Conservation (phyloP, 2,329 filamentous ascomycete species). For the Fusarium anguioides region DNA sequence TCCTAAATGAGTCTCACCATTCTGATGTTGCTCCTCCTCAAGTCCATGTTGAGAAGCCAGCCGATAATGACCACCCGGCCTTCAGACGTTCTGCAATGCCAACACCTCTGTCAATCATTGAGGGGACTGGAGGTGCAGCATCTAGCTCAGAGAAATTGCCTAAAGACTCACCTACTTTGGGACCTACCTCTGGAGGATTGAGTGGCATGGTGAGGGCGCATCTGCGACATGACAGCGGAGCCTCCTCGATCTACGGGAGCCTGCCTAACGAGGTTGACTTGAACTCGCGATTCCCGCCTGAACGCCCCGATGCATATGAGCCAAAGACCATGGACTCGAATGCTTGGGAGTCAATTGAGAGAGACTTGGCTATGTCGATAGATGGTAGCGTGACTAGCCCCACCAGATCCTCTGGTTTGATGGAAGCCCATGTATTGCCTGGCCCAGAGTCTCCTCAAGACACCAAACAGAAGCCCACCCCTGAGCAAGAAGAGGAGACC, state of each 20-base stretch:
- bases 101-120: constrained; percentile 55
- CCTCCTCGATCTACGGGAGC: constrained; percentile 79
- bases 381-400: constrained; percentile 39
- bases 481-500: constrained; percentile 62
- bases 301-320: constrained; percentile 45
- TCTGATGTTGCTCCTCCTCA: constrained; percentile 47
- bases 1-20: constrained; percentile 17
- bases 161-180: constrained; percentile 82
- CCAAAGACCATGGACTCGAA: constrained; percentile 51
- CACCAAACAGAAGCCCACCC: constrained; percentile 50
- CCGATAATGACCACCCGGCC: constrained; percentile 66
- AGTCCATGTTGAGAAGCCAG: constrained; percentile 58
- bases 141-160: constrained; percentile 25
- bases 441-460: constrained; percentile 13
- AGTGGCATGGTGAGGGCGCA: constrained; percentile 88
- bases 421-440: constrained; percentile 28
- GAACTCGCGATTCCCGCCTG: constrained; percentile 50
- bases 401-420: constrained; percentile 32
- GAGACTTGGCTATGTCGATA: constrained; percentile 43
- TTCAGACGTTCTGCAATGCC: constrained; percentile 60
- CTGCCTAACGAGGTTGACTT: constrained; percentile 52
- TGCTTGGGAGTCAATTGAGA: constrained; percentile 58
- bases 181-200: constrained; percentile 71
- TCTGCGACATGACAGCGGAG: constrained; percentile 81
- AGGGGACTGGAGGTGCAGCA: constrained; percentile 5